A percentile compares a stretch with the other conserved stretches of the same genome.
phyloP scores from a whole-genome alignment of 1,284 basidiomycete species.

The Farysia itapuensis region DNA sequence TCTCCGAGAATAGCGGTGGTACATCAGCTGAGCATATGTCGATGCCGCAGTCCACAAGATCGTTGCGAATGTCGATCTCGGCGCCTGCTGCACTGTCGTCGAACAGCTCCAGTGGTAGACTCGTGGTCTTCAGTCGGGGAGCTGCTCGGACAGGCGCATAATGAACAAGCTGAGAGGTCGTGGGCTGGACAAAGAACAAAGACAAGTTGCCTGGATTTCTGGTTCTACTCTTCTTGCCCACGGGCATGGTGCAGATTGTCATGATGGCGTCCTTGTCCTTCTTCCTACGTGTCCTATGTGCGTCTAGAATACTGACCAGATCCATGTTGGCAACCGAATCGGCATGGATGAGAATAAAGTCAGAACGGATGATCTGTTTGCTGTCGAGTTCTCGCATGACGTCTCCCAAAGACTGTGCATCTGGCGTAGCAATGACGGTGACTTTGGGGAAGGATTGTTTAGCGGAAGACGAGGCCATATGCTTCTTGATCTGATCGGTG shows the following conservation, averaged over 20 bases:
- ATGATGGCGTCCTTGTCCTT: conserved; percentile 90
- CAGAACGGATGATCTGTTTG: conserved; percentile 78
- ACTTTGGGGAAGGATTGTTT: conserved; percentile 62
- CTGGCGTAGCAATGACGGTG: conserved; percentile 80
- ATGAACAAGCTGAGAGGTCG: conserved; percentile 58
- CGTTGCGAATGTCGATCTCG: conserved; percentile 79
- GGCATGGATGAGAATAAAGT: conserved; percentile 77
- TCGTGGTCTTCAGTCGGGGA: conserved; percentile 40
- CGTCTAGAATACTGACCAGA: conserved; percentile 82
- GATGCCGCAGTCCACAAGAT: conserved; percentile 77
- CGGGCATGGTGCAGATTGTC: conserved; percentile 65
- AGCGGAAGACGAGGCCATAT: conserved; percentile 66
- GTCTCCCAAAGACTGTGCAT: conserved; percentile 89
- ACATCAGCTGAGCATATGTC: conserved; percentile 73
- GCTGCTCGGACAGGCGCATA: conserved; percentile 56
- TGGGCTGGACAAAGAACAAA: conserved; percentile 44
- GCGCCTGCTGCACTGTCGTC: conserved; percentile 40
- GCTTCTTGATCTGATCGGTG: conserved; percentile 57
- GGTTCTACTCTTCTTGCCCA: conserved; percentile 20
- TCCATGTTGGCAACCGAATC: conserved; percentile 92
- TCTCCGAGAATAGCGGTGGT: conserved; percentile 94
- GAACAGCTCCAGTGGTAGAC: conserved; percentile 53
- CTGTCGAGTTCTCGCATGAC: conserved; percentile 95
- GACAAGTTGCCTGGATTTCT: conserved; percentile 44
- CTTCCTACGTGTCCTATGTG: conserved; percentile 83